phyloP scores from a whole-genome alignment of 306 rosid genomes.

The Arachis hypogaea region DNA sequence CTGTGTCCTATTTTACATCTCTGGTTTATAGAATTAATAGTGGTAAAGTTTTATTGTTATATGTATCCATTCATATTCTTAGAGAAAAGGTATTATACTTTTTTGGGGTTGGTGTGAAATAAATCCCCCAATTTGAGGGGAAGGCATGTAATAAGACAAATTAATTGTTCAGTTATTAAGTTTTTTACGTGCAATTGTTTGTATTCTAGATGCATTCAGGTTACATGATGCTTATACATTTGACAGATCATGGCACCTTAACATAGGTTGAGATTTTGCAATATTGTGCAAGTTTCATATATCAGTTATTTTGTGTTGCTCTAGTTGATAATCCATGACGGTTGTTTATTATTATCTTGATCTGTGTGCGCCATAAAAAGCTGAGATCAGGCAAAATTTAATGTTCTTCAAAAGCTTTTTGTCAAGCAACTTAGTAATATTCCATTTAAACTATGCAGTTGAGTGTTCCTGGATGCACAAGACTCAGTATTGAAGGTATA shows the following conservation, averaged over 20 bases:
- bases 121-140: conserved; percentile 10
- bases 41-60: conserved; percentile 9
- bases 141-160: background rate
- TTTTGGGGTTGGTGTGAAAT: background rate
- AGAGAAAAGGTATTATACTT: conserved; percentile 19
- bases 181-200: conserved; percentile 2
- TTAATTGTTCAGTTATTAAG: conserved; percentile 20
- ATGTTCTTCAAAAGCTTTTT: conserved; percentile 1
- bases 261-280: background rate
- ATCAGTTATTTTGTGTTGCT: conserved; percentile 20
- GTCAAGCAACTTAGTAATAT: conserved; percentile 22
- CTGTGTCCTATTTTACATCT: background rate
- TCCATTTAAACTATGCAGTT: conserved; percentile 56
- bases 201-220: conserved; percentile 17
- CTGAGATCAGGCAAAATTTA: background rate
- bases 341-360: conserved; percentile 10
- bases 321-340: background rate
- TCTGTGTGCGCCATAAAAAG: background rate
- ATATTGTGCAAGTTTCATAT: conserved; percentile 19
- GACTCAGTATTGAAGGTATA: conserved; percentile 79
- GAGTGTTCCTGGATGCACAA: conserved; percentile 90
- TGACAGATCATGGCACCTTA: conserved; percentile 31
- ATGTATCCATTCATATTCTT: conserved; percentile 18
- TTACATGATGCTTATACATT: conserved; percentile 12
- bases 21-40: background rate